These are phyloP conservation scores for Exophiala sideris DNA, from an alignment of 2,329 filamentous ascomycete species.

Conservation along the genomic window DNA sequence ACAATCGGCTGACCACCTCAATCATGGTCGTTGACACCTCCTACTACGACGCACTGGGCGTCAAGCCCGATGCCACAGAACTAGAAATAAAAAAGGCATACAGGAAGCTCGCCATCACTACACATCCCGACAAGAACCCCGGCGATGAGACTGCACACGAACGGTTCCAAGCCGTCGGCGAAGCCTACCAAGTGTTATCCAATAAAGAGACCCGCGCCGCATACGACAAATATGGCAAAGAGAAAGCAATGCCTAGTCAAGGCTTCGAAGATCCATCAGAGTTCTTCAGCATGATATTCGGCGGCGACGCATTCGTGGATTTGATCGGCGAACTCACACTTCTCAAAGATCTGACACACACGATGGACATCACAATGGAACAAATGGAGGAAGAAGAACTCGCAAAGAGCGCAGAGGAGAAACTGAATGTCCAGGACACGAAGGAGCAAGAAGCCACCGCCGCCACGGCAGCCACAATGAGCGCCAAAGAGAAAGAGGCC, in stretches of 20 bases:
- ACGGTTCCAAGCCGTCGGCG: slow-evolving; percentile 82
- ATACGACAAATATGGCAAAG: slow-evolving; percentile 97
- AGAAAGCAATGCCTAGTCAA: slow-evolving; percentile 82
- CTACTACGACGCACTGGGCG: slow-evolving; percentile 84
- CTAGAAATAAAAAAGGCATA: slow-evolving; percentile 98
- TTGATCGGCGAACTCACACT: slow-evolving; percentile 97
- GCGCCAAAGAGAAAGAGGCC: slow-evolving; percentile 33
- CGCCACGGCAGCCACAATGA: slow-evolving; percentile 41
- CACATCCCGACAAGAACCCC: slow-evolving; percentile 81
- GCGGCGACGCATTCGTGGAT: slow-evolving; percentile 90
- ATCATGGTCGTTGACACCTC: slow-evolving; percentile 82
- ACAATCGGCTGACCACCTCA: slow-evolving; percentile 5
- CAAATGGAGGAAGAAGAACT: slow-evolving; percentile 68
- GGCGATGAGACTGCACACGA: slow-evolving; percentile 90
- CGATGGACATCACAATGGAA: slow-evolving; percentile 95
- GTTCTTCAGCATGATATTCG: slow-evolving; percentile 98
- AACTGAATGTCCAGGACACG: slow-evolving; percentile 44
- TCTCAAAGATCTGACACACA: slow-evolving; percentile 97
- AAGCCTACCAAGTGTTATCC: slow-evolving; percentile 75
- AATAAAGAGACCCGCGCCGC: slow-evolving; percentile 81
- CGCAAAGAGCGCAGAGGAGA: slow-evolving; percentile 51
- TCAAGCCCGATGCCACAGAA: slow-evolving; percentile 78
- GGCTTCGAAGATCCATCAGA: slow-evolving; percentile 95
- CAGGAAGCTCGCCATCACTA: slow-evolving; percentile 79
- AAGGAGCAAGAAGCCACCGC: slow-evolving; percentile 45